Percentiles rank a stretch among this genome's conserved stretches.
phyloP scores from a whole-genome alignment of 306 rosid genomes.

The Malus sylvestris region DNA sequence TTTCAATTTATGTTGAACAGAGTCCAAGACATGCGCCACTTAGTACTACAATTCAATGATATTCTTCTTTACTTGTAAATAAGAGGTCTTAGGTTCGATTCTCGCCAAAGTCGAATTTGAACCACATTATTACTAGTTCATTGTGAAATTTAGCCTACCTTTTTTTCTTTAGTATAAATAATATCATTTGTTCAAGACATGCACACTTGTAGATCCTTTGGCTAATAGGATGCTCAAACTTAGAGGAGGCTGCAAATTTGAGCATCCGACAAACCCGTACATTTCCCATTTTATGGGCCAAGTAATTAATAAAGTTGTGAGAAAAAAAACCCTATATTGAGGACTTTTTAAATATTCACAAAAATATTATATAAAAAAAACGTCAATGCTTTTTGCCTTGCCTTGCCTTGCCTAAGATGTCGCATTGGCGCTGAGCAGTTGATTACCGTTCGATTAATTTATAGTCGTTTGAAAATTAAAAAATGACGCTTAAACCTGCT shows the following conservation, averaged over 20 bases:
- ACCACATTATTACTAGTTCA: too few species aligned
- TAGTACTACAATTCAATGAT: too few species aligned
- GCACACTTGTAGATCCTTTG: background rate
- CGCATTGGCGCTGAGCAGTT: too few species aligned
- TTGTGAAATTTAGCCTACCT: fast-evolving
- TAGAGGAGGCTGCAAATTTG: background rate
- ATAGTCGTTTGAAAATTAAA: too few species aligned
- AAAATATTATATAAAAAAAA: background rate
- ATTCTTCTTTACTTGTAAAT: too few species aligned
- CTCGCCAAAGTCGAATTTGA: fast-evolving
- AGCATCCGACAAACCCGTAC: background rate
- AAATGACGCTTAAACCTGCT: too few species aligned
- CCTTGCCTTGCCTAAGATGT: too few species aligned
- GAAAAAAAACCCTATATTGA: background rate
- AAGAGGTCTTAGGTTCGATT: too few species aligned
- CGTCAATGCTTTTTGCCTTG: too few species aligned
- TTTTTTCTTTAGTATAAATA: too few species aligned
- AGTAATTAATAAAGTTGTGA: background rate
- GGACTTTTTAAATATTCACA: background rate
- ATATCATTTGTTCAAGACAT: too few species aligned
- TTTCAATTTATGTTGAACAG: background rate
- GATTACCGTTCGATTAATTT: too few species aligned
- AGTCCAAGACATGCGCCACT: background rate
- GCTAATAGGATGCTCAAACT: background rate
- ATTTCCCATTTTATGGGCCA: background rate